Evolutionary conservation across 2,329 filamentous ascomycete species (phyloP), one percentile per base, ranked within the genome.

Genomic region (Leptographium galeiforme): DNA sequence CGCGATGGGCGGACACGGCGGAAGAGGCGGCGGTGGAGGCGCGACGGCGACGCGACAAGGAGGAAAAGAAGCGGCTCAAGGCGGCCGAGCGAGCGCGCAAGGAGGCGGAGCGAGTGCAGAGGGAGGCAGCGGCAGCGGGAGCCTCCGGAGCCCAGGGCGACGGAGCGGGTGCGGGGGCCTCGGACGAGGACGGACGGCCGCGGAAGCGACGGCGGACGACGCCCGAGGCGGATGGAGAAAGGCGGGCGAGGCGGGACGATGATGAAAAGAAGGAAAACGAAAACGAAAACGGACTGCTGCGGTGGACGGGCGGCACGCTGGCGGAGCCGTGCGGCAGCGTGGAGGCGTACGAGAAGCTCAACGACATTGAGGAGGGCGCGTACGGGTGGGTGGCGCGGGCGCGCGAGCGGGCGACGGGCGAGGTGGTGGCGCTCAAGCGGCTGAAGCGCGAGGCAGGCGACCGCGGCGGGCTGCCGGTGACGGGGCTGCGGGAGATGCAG

Each of bases 291-390:
- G 80, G 76, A 58, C 72, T 95, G 2, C 68, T 96, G 44, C 81
- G 85, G 12, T 90, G 94, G 63, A 77, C 85, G 11, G 73, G 75
- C 14, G 77, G 78, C 11, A 68, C 72, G 60, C 95, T 89, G 81
- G 77, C 79, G 50, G 74, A 71, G 13, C 55, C 56, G 54, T 86
- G 85, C 63, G 77, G 86, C 56, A 87, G 87, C 64, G 85, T 95
- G 32, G 85, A 91, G 63, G 84, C 88, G 63, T 98, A 90, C 70
- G 87, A 96, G 63, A 86, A 87, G 60, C 75, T 98, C 54, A 98
- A 98, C 67, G 87, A 93, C 65, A 98, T 98, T 62, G 93, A 97
- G 68, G 93, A 98, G 71, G 93, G 93, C 39, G 89, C 89, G 10
- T 98, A 98, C 68, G 93, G 93, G 47, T 91, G 84, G 79, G 93